These are phyloP conservation scores for Irpex sp. DNA, from an alignment of 1,284 basidiomycete species.

Conservation along the genomic window DNA sequence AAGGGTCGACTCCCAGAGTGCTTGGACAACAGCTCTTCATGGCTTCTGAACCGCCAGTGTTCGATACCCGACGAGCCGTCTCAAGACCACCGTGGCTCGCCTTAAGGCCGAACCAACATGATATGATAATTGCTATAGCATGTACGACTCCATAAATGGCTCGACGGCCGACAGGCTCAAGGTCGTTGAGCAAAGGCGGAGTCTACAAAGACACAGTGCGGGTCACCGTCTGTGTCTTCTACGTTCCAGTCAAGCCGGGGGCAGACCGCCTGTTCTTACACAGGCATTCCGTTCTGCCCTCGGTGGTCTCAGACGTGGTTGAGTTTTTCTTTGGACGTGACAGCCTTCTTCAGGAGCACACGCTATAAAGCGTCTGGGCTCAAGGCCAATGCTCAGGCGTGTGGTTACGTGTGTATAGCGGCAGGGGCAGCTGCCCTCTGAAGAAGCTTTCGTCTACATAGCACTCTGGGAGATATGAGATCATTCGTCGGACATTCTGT, in stretches of 20 bases:
- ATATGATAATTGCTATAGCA: constrained; percentile 9
- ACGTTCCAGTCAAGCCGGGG: constrained; percentile 28
- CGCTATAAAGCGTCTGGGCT: constrained; percentile 30
- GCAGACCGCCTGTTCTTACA: constrained; percentile 11
- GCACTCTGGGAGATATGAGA: constrained; percentile 28
- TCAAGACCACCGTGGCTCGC: constrained; percentile 31
- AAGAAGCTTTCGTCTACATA: constrained; percentile 6
- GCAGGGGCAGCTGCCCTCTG: constrained; percentile 19
- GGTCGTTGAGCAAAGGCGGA: constrained; percentile 37
- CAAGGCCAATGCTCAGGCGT: constrained; percentile 27
- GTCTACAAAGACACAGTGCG: constrained; percentile 25
- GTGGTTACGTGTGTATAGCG: constrained; percentile 39
- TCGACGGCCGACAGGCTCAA: constrained; percentile 23
- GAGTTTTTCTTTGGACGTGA: constrained; percentile 22
- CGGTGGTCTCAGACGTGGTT: constrained; percentile 41
- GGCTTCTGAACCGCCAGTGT: constrained; percentile 27
- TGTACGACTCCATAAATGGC: constrained; percentile 26
- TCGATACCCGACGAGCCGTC: constrained; percentile 35
- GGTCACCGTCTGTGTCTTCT: constrained; percentile 7
- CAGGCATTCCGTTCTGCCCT: constrained; percentile 15
- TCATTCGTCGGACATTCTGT: constrained; percentile 22
- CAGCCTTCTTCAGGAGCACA: constrained; percentile 17
- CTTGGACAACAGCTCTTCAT: constrained; percentile 7
- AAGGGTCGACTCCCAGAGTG: constrained; percentile 37
- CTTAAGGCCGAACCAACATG: constrained; percentile 45